Evolutionary conservation across 768 basidiomycete genomes (phyloP).

Genomic region (Trametes cingulata): DNA sequence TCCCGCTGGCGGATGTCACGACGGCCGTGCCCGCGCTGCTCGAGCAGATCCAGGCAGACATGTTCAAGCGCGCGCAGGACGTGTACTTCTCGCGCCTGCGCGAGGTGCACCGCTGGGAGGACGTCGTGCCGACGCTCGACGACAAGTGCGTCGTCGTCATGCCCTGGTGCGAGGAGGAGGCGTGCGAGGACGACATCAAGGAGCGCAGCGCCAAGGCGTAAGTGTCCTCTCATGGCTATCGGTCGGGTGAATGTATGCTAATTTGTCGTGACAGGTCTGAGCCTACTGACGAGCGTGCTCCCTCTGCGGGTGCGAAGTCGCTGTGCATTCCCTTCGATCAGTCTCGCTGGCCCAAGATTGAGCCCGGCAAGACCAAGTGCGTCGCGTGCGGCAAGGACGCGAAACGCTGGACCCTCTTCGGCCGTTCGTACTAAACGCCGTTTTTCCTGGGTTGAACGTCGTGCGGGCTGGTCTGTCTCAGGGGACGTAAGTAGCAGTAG

Average conservation of each 20-base stretch:
- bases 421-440: constrained; percentile 68
- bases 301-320: constrained; percentile 96
- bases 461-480: neutral
- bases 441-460: too few relatives aligned
- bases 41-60: constrained; percentile 83
- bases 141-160: constrained; percentile 83
- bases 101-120: constrained; percentile 83
- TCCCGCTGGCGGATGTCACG: constrained; percentile 51
- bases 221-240: constrained; percentile 30
- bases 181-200: constrained; percentile 98
- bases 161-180: constrained; percentile 94
- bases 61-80: constrained; percentile 79
- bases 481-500: constrained; percentile 1
- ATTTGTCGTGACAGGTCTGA: constrained; percentile 56
- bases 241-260: neutral
- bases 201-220: constrained; percentile 86
- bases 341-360: constrained; percentile 74
- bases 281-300: constrained; percentile 90
- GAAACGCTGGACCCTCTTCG: constrained; percentile 97
- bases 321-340: constrained; percentile 97
- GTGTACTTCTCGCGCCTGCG: constrained; percentile 71
- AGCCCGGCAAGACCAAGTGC: constrained; percentile 86
- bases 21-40: constrained; percentile 63
- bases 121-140: constrained; percentile 90
- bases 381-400: constrained; percentile 84